phyloP scores from a whole-genome alignment of 768 basidiomycete genomes.

The Leccinum boreale region DNA sequence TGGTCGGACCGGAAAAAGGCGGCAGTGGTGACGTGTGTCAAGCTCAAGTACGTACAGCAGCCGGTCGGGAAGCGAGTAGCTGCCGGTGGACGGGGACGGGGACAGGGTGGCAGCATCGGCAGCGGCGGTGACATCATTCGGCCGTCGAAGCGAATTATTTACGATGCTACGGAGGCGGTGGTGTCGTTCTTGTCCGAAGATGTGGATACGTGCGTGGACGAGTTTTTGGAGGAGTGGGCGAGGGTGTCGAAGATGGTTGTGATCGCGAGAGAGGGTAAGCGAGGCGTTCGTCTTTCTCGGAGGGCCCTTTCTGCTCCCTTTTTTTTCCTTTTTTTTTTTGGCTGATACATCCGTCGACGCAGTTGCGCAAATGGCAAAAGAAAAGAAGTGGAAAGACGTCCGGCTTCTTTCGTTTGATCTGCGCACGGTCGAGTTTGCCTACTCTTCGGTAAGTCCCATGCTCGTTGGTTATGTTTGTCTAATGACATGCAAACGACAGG shows the following conservation, averaged over 20 bases:
- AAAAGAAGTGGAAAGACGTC: slow-evolving; percentile 69
- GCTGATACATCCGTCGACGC: neutral
- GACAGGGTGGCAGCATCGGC: neutral
- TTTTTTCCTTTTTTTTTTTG: neutral
- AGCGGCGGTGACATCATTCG: slow-evolving; percentile 56
- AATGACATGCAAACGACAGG: slow-evolving; percentile 35
- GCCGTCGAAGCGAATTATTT: slow-evolving; percentile 86
- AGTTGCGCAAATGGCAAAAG: slow-evolving; percentile 84
- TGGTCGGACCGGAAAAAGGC: slow-evolving; percentile 75
- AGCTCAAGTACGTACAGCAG: slow-evolving; percentile 86
- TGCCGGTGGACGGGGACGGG: slow-evolving; percentile 35
- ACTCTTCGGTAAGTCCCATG: slow-evolving; percentile 49
- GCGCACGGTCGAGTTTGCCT: slow-evolving; percentile 88
- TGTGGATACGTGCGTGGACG: slow-evolving; percentile 84
- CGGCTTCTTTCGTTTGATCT: slow-evolving; percentile 87
- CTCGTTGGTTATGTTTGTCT: neutral
- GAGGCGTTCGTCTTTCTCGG: slow-evolving; percentile 11
- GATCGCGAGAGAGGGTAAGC: slow-evolving; percentile 79
- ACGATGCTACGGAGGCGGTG: slow-evolving; percentile 84
- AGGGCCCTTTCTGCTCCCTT: neutral
- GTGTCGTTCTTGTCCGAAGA: slow-evolving; percentile 87
- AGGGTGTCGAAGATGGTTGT: slow-evolving; percentile 92
- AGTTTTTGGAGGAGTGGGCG: slow-evolving; percentile 92
- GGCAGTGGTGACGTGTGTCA: slow-evolving; percentile 85
- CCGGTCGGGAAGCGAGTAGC: slow-evolving; percentile 70